phyloP scores from a whole-genome alignment of 2,329 filamentous ascomycete species.

The Rutstroemia sp. region DNA sequence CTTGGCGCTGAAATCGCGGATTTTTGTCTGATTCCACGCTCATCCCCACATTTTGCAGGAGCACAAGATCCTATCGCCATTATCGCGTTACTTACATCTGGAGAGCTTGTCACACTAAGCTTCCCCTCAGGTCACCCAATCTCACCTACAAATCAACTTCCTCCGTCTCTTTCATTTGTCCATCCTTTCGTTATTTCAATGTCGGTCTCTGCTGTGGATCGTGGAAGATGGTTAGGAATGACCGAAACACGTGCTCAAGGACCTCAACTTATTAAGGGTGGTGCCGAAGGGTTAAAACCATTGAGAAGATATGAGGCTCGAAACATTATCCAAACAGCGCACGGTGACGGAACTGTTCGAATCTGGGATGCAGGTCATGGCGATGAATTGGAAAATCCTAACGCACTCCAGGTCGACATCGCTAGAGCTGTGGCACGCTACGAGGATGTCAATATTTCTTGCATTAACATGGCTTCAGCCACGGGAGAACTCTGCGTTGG shows the following conservation, averaged over 20 bases:
- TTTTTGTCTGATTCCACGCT: slow-evolving; percentile 75
- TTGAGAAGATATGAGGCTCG: slow-evolving; percentile 73
- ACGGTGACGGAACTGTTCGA: slow-evolving; percentile 85
- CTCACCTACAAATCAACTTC: slow-evolving; percentile 85
- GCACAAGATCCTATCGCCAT: slow-evolving; percentile 87
- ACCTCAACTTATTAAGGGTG: slow-evolving; percentile 70
- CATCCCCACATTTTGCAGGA: slow-evolving; percentile 78
- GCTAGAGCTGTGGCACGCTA: slow-evolving; percentile 74
- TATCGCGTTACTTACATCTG: slow-evolving; percentile 71
- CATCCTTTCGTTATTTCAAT: slow-evolving; percentile 80
- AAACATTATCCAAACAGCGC: slow-evolving; percentile 78
- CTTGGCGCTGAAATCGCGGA: slow-evolving; percentile 69
- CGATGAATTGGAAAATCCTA: slow-evolving; percentile 86
- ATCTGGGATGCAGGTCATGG: slow-evolving; percentile 89
- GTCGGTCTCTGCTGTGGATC: slow-evolving; percentile 64
- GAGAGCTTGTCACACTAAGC: slow-evolving; percentile 81
- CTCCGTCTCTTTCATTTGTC: slow-evolving; percentile 78
- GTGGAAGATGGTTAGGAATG: slow-evolving; percentile 83
- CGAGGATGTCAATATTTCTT: slow-evolving; percentile 66
- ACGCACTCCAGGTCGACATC: slow-evolving; percentile 77
- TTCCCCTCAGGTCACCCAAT: slow-evolving; percentile 91
- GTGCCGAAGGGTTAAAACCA: slow-evolving; percentile 61
- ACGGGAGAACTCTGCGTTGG: slow-evolving; percentile 84
- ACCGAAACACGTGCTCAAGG: slow-evolving; percentile 76
- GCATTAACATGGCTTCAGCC: slow-evolving; percentile 71